phyloP scores from a whole-genome alignment of 345 rosid species.

The Populus davidiana region DNA sequence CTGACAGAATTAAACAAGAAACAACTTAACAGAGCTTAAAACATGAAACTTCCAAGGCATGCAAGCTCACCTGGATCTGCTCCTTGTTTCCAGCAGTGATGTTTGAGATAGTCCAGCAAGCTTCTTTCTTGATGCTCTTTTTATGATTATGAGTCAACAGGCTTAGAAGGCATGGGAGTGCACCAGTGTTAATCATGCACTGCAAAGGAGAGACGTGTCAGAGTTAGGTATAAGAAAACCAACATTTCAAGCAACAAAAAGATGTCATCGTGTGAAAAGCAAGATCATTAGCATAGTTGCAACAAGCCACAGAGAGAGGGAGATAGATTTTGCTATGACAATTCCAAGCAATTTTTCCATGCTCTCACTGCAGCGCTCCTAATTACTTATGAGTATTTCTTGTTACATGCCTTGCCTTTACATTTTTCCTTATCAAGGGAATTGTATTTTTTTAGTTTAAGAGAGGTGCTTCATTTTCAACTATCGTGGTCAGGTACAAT shows the following conservation, averaged over 20 bases:
- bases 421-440: background rate
- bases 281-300: background rate
- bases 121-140: constrained; percentile 33
- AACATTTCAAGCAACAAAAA: background rate
- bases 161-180: constrained; percentile 21
- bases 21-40: background rate
- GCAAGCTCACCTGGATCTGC: constrained; percentile 23
- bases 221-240: background rate
- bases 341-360: too few species aligned
- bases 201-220: background rate
- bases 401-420: background rate
- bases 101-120: constrained; percentile 36
- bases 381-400: background rate
- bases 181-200: constrained; percentile 21
- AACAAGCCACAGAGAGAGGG: background rate
- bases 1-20: background rate
- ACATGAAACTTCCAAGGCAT: background rate
- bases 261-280: background rate
- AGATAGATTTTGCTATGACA: too few species aligned
- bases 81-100: constrained; percentile 32
- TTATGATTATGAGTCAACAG: constrained; percentile 24
- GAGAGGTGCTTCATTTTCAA: background rate
- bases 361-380: too few species aligned
- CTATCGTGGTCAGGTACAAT: background rate
- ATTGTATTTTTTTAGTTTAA: background rate